These are phyloP conservation scores for Kwoniella bestiolae DNA, from an alignment of 768 basidiomycete species.

Conservation along the genomic window DNA sequence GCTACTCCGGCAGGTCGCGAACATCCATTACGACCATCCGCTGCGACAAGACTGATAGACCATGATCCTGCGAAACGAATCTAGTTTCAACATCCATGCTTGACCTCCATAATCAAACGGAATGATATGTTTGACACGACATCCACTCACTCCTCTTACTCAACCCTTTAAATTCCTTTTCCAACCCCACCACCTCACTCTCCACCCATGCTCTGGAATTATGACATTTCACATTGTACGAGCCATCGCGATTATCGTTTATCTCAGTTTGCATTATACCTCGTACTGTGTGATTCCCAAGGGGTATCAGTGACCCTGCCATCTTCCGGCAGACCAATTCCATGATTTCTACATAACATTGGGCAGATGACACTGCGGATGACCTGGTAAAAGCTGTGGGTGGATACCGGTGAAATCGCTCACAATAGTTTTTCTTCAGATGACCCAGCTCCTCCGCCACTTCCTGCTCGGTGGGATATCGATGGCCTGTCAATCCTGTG, in stretches of 20 bases:
- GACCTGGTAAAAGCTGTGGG: too few relatives aligned
- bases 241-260: conserved; percentile 2
- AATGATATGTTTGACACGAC: too few relatives aligned
- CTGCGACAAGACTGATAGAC: conserved; percentile 1
- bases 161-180: conserved; percentile 1
- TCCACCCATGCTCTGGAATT: conserved; percentile 5
- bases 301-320: too few relatives aligned
- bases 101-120: too few relatives aligned
- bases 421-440: conserved; percentile 8
- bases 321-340: too few relatives aligned
- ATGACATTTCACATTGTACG: conserved; percentile 2
- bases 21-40: not conserved
- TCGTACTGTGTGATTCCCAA: not conserved
- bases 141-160: conserved; percentile 4
- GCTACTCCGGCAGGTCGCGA: not conserved
- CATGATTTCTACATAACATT: too few relatives aligned
- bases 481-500: conserved; percentile 5
- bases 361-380: too few relatives aligned
- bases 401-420: not conserved
- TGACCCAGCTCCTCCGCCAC: conserved; percentile 2
- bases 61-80: conserved; percentile 7
- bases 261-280: conserved; percentile 1
- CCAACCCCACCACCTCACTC: not conserved
- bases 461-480: conserved; percentile 5
- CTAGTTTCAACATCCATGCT: not conserved